phyloP scores from a whole-genome alignment of 2,329 filamentous ascomycete genomes.

The Colletotrichum orchidophilum region DNA sequence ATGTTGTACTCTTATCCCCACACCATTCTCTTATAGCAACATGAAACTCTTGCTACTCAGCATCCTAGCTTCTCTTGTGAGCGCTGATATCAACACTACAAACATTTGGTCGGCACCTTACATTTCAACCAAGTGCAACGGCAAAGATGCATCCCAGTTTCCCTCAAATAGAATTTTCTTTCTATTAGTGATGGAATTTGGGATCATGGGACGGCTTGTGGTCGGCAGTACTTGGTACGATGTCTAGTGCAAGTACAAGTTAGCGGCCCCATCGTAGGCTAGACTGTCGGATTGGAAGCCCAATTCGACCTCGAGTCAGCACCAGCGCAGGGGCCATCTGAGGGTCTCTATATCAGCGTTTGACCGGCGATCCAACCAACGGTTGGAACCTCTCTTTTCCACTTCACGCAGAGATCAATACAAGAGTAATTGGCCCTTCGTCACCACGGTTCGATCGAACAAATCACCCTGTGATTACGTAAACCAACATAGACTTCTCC shows the following conservation, averaged over 20 bases:
- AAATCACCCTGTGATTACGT: too few relatives aligned
- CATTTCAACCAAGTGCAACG: neutral
- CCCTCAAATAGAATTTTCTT: neutral
- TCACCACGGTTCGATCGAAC: too few relatives aligned
- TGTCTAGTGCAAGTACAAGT: neutral
- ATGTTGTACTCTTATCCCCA: neutral
- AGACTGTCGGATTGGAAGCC: too few relatives aligned
- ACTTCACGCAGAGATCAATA: too few relatives aligned
- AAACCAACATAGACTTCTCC: too few relatives aligned
- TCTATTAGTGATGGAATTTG: neutral
- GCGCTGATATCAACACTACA: neutral
- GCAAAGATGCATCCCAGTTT: neutral
- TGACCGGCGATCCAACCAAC: too few relatives aligned
- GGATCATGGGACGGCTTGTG: neutral
- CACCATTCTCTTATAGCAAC: neutral
- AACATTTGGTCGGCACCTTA: neutral
- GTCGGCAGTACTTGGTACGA: neutral
- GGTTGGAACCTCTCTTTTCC: too few relatives aligned
- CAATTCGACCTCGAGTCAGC: too few relatives aligned
- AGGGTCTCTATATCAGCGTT: too few relatives aligned
- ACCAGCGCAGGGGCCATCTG: too few relatives aligned
- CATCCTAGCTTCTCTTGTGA: neutral
- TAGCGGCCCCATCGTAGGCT: too few relatives aligned
- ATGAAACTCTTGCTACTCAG: neutral
- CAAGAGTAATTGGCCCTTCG: too few relatives aligned